Conservation (phyloP, 768 basidiomycete genomes). For the Coprinellus aureogranulatus region DNA sequence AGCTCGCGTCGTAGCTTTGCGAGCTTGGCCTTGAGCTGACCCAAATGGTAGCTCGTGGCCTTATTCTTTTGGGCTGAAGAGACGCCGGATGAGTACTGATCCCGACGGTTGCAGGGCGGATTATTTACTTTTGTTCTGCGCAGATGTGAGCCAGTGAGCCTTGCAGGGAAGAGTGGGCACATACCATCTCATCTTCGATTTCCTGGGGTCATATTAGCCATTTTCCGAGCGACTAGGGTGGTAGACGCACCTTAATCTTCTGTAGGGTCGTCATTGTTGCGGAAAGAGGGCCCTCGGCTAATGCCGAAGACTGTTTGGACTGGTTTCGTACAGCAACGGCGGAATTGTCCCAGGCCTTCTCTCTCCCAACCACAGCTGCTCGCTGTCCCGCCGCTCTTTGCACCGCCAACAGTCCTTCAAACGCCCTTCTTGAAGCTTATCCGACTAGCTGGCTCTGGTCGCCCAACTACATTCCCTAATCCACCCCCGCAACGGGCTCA, state of each 20-base stretch:
- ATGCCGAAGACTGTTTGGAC: slow-evolving; percentile 31
- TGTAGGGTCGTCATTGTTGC: slow-evolving; percentile 85
- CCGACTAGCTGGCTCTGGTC: slow-evolving; percentile 52
- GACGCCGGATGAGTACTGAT: slow-evolving; percentile 14
- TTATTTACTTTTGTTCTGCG: slow-evolving; percentile 74
- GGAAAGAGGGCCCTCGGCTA: slow-evolving; percentile 30
- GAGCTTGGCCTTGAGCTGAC: slow-evolving; percentile 96
- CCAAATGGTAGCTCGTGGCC: slow-evolving; percentile 95
- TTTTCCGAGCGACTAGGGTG: slow-evolving; percentile 17
- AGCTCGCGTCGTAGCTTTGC: slow-evolving; percentile 96
- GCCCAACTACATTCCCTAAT: no score
- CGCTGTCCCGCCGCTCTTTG: slow-evolving; percentile 7
- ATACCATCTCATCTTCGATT: slow-evolving; percentile 96
- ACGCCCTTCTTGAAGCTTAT: slow-evolving; percentile 31
- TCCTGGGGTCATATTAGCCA: slow-evolving; percentile 48
- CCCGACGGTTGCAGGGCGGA: slow-evolving; percentile 1
- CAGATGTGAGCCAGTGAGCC: slow-evolving; percentile 12
- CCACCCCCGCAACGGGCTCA: no score
- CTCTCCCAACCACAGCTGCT: no score
- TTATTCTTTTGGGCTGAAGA: slow-evolving; percentile 89
- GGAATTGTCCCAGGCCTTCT: no score
- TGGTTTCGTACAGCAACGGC: neutral
- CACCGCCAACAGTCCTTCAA: slow-evolving; percentile 25
- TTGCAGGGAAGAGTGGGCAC: slow-evolving; percentile 21
- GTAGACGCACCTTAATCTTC: slow-evolving; percentile 69